Conservation (phyloP, 2,329 filamentous ascomycete species). For the Gnomoniopsis smithogilvyi region DNA sequence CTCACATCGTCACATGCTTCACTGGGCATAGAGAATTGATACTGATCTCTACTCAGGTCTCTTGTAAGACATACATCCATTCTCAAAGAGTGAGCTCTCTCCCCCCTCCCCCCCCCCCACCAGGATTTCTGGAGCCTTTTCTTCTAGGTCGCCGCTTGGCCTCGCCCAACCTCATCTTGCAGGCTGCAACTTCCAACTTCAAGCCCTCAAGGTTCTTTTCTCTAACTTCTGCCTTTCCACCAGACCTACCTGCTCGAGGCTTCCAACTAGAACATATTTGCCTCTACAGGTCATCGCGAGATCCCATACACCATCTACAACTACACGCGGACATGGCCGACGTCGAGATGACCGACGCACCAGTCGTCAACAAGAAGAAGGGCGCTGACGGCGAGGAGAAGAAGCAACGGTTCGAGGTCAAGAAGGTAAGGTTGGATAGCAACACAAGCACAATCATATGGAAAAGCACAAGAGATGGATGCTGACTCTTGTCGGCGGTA, state of each 20-base stretch:
- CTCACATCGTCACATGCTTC: not conserved
- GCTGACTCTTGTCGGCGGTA: slow-evolving; percentile 33
- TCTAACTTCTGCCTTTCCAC: slow-evolving; percentile 2
- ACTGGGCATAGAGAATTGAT: not conserved
- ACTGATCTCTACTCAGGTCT: not conserved
- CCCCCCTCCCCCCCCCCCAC: no score
- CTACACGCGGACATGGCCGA: slow-evolving; percentile 69
- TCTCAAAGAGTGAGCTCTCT: not conserved
- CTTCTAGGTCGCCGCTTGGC: not conserved
- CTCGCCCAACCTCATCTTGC: not conserved
- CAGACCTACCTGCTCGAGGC: not conserved
- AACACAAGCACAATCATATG: not conserved
- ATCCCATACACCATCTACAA: slow-evolving; percentile 15
- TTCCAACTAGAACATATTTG: not conserved
- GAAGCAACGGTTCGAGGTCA: slow-evolving; percentile 97
- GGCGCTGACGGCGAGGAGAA: slow-evolving; percentile 56
- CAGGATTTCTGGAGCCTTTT: not conserved
- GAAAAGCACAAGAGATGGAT: slow-evolving; percentile 3
- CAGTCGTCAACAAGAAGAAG: slow-evolving; percentile 54
- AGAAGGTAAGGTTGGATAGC: slow-evolving; percentile 66
- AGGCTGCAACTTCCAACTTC: not conserved
- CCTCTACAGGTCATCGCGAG: not conserved
- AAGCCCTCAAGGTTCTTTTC: not conserved
- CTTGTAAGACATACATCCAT: not conserved
- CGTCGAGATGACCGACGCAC: slow-evolving; percentile 92